These are phyloP conservation scores for Silene coronaria DNA, from an alignment of 179 eudicot genomes.

Conservation along the genomic window DNA sequence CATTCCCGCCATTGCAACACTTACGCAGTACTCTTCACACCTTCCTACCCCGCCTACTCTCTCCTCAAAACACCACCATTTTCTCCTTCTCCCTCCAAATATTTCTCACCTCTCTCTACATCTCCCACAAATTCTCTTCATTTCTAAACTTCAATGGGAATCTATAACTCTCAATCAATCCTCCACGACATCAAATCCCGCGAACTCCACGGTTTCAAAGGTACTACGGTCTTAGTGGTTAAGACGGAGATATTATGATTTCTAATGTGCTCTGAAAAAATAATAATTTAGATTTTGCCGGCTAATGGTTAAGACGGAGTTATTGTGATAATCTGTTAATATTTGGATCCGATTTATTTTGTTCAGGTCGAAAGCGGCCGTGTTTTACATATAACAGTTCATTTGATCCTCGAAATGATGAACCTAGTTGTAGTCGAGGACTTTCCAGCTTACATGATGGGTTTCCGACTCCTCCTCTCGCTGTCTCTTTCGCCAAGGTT, in stretches of 20 bases:
- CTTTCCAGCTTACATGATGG: slow-evolving; percentile 36
- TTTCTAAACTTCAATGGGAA: slow-evolving; percentile 33
- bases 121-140: not conserved
- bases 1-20: slow-evolving; percentile 4
- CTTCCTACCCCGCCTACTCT: not conserved
- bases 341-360: not conserved
- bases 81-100: not conserved
- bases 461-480: slow-evolving; percentile 45
- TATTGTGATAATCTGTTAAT: too few species aligned
- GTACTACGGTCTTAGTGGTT: slow-evolving; percentile 16
- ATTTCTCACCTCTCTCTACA: not conserved
- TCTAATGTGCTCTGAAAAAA: too few species aligned
- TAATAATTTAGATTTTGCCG: too few species aligned
- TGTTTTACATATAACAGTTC: slow-evolving; percentile 21
- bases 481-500: slow-evolving; percentile 66
- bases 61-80: not conserved
- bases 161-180: slow-evolving; percentile 31
- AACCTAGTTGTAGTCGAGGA: slow-evolving; percentile 30
- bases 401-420: slow-evolving; percentile 8
- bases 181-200: slow-evolving; percentile 48
- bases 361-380: slow-evolving; percentile 52
- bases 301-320: too few species aligned
- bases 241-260: not conserved
- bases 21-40: not conserved
- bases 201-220: slow-evolving; percentile 53